Conservation (phyloP, 257 asterid species). For the Primulina eburnea region DNA sequence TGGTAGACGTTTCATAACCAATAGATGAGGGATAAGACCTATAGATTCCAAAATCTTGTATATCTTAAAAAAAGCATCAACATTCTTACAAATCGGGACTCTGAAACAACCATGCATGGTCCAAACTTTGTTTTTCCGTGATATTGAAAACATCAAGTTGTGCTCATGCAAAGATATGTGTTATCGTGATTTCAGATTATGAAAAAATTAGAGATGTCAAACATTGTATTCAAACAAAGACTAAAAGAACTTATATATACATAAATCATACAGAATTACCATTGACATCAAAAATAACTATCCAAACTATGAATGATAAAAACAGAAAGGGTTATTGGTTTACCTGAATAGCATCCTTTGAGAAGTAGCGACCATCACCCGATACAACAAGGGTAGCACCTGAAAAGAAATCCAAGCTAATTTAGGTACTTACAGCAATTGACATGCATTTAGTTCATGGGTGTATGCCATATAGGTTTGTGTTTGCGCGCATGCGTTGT, state of each 20-base stretch:
- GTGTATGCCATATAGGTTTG: not conserved
- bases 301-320: not conserved
- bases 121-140: too few relatives aligned
- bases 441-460: not conserved
- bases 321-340: conserved; percentile 7
- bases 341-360: conserved; percentile 95
- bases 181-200: not conserved
- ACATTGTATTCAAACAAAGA: not conserved
- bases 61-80: too few relatives aligned
- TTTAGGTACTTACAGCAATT: not conserved
- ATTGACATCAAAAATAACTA: conserved; percentile 1
- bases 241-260: too few relatives aligned
- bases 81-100: too few relatives aligned
- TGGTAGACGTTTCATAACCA: too few relatives aligned
- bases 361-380: conserved; percentile 97
- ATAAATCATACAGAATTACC: not conserved
- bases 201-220: not conserved
- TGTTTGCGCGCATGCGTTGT: not conserved
- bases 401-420: conserved; percentile 33
- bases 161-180: too few relatives aligned
- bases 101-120: too few relatives aligned
- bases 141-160: too few relatives aligned
- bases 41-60: too few relatives aligned
- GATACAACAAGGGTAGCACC: conserved; percentile 98
- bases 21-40: too few relatives aligned